Percentiles rank a stretch among this genome's conserved stretches.
These are phyloP conservation scores for Fusarium euwallaceae DNA, from an alignment of 2,329 filamentous ascomycete species.

Conservation along the genomic window DNA sequence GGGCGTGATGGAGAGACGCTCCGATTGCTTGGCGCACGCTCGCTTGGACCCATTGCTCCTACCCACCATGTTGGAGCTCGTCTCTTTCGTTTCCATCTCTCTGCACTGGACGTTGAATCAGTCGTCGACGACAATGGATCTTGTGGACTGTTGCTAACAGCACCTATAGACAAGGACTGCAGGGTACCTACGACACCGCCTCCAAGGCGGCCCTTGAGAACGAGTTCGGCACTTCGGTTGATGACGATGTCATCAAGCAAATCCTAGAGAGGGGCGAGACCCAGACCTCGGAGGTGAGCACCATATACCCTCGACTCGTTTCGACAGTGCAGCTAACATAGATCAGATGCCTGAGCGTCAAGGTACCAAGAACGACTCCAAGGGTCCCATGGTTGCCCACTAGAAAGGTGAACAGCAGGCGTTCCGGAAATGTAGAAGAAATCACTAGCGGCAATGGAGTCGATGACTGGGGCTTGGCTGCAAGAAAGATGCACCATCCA, in stretches of 20 bases:
- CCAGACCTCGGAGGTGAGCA: constrained; percentile 70
- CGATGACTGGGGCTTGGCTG: constrained; percentile 8
- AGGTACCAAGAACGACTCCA: constrained; percentile 67
- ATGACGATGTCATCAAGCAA: constrained; percentile 84
- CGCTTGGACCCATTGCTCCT: background rate
- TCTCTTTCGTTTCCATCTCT: background rate
- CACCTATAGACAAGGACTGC: constrained; percentile 79
- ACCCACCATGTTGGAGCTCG: background rate
- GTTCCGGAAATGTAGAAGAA: constrained; percentile 14
- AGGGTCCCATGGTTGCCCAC: constrained; percentile 58
- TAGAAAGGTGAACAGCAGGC: constrained; percentile 46
- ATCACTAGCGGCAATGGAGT: background rate
- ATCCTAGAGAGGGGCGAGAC: constrained; percentile 83
- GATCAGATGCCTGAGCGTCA: constrained; percentile 65
- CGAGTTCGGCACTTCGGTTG: constrained; percentile 86
- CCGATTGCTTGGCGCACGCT: background rate
- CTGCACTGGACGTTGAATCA: background rate
- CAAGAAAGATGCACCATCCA: constrained; percentile 19
- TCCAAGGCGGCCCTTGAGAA: constrained; percentile 81
- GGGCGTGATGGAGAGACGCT: background rate
- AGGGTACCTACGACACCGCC: constrained; percentile 82
- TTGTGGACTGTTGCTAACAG: constrained; percentile 26
- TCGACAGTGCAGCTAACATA: constrained; percentile 10
- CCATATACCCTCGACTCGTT: background rate
- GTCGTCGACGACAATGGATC: background rate